Evolutionary conservation across 2,329 filamentous ascomycete genomes (phyloP), one percentile per base, ranked within the genome.

Genomic region (Pseudopithomyces maydicus): DNA sequence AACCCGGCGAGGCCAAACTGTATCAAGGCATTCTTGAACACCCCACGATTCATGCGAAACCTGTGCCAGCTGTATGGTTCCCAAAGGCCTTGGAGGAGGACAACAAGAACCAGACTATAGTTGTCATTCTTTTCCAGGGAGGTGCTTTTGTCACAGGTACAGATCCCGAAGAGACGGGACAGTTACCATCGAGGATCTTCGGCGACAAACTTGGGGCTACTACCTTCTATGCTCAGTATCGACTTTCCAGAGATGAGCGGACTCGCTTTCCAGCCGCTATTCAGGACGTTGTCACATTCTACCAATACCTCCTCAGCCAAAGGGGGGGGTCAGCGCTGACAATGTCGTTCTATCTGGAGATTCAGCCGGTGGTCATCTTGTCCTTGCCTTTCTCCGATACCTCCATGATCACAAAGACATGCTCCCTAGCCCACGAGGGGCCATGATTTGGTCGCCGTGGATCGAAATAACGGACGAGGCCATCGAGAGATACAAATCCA

Each of bases 61-160:
- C 53, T 6, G 58, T 72, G n/a, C 68, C 70, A 10, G 71, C 65
- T 8, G 69, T 69, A 6, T 75, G 72, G 71, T 73, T 71, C 54
- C 74, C 72, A 10, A 49, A 50, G 32, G 48, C 56, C 32, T 47
- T 23, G 26, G 35, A 42, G 11, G 48, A 50, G 33, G 32, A 20
- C 15, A 43, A 55, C 23, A n/a, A 8, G 36, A 39, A 39, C 6
- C 22, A 39, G 32, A 17, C 22, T 8, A 51, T n/a, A 14, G 69
- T 79, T 1, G 63, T 78, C n/a, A 67, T 80, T 26, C 78, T 80
- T 57, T 70, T 80, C 56, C 78, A 79, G 62, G 77, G 78, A 29
- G 78, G 78, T 41, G 77, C 73, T 1, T 80, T 74, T 60, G 71
- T 78, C 2, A 66, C 74, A 50, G 77, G 72, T 20, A 70, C 71